Evolutionary conservation across 306 rosid species (phyloP).

Genomic region (Cucumis cinereus): DNA sequence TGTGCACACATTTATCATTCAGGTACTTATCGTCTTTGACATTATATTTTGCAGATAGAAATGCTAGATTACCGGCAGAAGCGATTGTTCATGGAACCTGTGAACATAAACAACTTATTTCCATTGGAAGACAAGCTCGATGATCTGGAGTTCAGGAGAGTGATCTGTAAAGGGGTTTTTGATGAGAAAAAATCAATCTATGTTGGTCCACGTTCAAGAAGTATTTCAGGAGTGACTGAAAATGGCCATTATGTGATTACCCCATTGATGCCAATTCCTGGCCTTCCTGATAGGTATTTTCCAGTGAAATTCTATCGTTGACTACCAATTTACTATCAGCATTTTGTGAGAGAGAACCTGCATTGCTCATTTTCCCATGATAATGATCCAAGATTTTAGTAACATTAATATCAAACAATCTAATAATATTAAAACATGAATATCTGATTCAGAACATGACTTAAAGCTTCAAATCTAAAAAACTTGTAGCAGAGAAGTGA

Average conservation of each 20-base stretch:
- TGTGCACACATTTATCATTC: not conserved
- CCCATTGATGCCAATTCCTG: constrained; percentile 59
- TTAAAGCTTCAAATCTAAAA: not conserved
- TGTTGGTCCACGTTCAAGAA: constrained; percentile 95
- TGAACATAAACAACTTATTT: constrained; percentile 28
- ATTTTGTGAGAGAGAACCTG: not conserved
- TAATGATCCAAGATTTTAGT: not conserved
- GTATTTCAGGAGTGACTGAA: constrained; percentile 92
- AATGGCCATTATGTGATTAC: constrained; percentile 85
- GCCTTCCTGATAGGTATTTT: constrained; percentile 46
- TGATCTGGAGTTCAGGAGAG: constrained; percentile 71
- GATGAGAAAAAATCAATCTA: constrained; percentile 66
- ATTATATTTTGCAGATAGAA: constrained; percentile 35
- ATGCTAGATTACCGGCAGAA: constrained; percentile 57
- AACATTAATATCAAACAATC: not conserved
- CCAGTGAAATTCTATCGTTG: not conserved
- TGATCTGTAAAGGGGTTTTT: constrained; percentile 51
- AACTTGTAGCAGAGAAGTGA: not conserved
- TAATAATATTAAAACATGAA: not conserved
- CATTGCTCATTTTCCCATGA: not conserved
- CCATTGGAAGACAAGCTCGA: constrained; percentile 39
- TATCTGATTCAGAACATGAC: not conserved
- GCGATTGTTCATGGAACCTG: constrained; percentile 69
- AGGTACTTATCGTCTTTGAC: not conserved
- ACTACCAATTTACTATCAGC: not conserved